Conservation (phyloP, 75 land plant genomes). For the Pinus tabuliformis region DNA sequence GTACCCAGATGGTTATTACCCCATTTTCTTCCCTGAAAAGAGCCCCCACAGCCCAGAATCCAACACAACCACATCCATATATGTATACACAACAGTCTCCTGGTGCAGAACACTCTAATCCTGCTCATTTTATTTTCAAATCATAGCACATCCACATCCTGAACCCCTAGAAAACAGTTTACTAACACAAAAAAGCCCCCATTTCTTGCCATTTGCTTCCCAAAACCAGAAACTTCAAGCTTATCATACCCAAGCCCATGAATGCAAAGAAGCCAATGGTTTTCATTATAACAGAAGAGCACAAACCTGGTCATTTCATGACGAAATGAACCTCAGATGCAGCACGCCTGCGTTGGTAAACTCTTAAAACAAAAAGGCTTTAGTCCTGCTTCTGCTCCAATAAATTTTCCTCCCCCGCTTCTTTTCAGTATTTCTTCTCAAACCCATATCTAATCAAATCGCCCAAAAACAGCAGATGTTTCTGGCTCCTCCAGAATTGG, state of each 20-base stretch:
- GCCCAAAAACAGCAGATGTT: neutral
- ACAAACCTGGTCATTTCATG: neutral
- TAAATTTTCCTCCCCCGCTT: neutral
- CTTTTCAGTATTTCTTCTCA: neutral
- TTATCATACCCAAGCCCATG: neutral
- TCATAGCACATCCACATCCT: neutral
- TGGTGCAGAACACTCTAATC: neutral
- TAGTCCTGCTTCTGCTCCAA: neutral
- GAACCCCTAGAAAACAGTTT: neutral
- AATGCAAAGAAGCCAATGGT: neutral
- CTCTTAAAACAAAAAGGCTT: neutral
- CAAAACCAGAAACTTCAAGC: neutral
- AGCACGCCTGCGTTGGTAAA: neutral
- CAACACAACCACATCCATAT: constrained; percentile 1
- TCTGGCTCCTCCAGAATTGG: neutral
- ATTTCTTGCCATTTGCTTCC: neutral
- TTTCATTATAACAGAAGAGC: neutral
- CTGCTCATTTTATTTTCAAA: neutral
- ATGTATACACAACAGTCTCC: neutral
- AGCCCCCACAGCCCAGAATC: constrained; percentile 5
- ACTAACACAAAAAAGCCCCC: neutral
- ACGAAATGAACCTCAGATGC: neutral
- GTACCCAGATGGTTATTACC: neutral
- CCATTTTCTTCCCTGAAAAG: constrained; percentile 6
- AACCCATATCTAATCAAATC: neutral